These are phyloP conservation scores for Escovopsis sp. DNA, from an alignment of 2,329 filamentous ascomycete species.

Conservation along the genomic window DNA sequence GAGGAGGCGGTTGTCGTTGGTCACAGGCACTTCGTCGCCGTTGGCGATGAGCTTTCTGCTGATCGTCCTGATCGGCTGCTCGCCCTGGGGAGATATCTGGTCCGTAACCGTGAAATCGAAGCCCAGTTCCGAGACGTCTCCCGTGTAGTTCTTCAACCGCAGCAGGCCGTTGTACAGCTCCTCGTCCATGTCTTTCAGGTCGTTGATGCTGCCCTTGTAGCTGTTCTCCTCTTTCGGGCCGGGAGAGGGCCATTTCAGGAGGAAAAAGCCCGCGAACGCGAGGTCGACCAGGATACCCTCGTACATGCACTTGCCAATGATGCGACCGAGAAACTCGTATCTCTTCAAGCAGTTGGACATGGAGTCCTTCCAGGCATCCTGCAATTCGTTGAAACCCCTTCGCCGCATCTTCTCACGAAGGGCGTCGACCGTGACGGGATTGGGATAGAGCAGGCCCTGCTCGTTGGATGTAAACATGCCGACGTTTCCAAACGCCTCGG, in stretches of 20 bases:
- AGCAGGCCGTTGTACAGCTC: conserved; percentile 76
- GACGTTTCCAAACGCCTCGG: conserved; percentile 57
- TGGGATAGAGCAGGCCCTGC: conserved; percentile 77
- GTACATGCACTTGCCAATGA: conserved; percentile 94
- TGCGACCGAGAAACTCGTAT: conserved; percentile 83
- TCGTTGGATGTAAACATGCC: conserved; percentile 72
- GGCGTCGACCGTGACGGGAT: conserved; percentile 63
- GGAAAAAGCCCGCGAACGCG: conserved; percentile 86
- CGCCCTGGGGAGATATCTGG: conserved; percentile 32
- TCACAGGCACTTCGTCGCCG: conserved; percentile 66
- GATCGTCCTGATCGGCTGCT: conserved; percentile 39
- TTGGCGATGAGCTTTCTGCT: conserved; percentile 64
- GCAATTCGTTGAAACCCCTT: conserved; percentile 35
- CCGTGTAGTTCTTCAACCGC: conserved; percentile 70
- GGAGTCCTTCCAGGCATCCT: conserved; percentile 39
- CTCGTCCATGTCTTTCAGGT: conserved; percentile 82
- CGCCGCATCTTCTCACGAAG: conserved; percentile 42
- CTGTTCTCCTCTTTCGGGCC: conserved; percentile 48
- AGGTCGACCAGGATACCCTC: conserved; percentile 93
- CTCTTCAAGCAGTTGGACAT: conserved; percentile 50
- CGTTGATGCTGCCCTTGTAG: conserved; percentile 88
- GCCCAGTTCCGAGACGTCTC: conserved; percentile 54
- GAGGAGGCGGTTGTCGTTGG: conserved; percentile 81
- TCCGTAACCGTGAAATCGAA: conserved; percentile 87
- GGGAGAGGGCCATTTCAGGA: conserved; percentile 83